These are phyloP conservation scores for Taphrina pruni DNA, from an alignment of 1,139 yeast genomes.

Conservation along the genomic window DNA sequence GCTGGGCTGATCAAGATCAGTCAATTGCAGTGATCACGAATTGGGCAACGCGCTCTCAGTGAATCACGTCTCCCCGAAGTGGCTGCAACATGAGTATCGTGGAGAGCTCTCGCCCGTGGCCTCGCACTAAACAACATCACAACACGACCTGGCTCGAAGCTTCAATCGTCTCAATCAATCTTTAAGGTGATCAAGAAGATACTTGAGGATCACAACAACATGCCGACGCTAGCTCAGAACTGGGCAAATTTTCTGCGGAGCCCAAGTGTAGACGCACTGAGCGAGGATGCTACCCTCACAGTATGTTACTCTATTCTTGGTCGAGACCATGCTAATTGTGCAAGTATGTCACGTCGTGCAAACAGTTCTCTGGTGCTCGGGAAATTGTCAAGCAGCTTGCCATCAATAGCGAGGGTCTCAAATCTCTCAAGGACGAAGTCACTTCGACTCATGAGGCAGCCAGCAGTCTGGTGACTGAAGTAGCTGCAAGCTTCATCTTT, in stretches of 20 bases:
- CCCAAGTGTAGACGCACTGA: slow-evolving; percentile 15
- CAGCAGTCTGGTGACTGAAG: slow-evolving; percentile 48
- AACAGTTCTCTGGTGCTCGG: slow-evolving; percentile 45
- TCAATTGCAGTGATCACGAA: not conserved
- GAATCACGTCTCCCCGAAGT: not conserved
- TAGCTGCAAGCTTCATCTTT: slow-evolving; percentile 48
- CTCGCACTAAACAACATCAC: slow-evolving; percentile 1
- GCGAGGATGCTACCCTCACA: slow-evolving; percentile 25
- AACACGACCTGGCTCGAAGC: not conserved
- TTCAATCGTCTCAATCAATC: too few species aligned
- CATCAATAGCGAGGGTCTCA: slow-evolving; percentile 46
- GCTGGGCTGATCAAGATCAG: not conserved
- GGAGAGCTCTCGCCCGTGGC: not conserved
- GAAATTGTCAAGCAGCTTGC: slow-evolving; percentile 47
- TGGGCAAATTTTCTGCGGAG: slow-evolving; percentile 20
- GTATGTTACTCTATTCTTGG: not conserved
- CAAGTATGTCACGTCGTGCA: slow-evolving; percentile 48
- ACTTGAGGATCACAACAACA: not conserved
- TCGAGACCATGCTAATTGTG: not conserved
- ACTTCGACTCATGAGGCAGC: slow-evolving; percentile 45
- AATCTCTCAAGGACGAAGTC: slow-evolving; percentile 44
- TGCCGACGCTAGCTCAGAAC: slow-evolving; percentile 9
- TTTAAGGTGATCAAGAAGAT: too few species aligned
- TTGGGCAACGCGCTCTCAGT: not conserved
- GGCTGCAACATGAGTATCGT: not conserved